Conservation (phyloP, 1,284 basidiomycete species). For the Bjerkandera adusta region DNA sequence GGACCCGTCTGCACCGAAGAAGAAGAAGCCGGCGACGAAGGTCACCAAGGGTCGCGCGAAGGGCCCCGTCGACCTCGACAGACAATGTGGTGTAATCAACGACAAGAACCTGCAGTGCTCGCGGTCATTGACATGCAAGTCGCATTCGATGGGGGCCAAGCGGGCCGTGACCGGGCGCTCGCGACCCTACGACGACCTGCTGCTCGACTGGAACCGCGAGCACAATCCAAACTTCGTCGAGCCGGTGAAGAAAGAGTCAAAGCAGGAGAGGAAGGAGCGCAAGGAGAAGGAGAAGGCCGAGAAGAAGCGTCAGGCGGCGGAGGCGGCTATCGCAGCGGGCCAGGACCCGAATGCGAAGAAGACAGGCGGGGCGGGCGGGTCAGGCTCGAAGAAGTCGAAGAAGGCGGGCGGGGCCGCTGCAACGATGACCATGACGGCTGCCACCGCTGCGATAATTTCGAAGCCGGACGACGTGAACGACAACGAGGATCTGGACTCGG, state of each 20-base stretch:
- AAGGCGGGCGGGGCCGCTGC: constrained; percentile 36
- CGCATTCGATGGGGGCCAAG: constrained; percentile 97
- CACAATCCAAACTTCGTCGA: constrained; percentile 96
- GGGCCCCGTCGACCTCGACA: constrained; percentile 88
- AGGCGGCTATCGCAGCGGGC: constrained; percentile 63
- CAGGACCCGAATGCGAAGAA: constrained; percentile 34
- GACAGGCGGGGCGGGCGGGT: constrained; percentile 37
- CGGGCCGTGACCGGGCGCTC: constrained; percentile 89
- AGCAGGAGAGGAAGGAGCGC: constrained; percentile 79
- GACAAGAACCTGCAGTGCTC: constrained; percentile 93
- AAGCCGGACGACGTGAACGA: constrained; percentile 63
- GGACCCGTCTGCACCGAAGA: constrained; percentile 58
- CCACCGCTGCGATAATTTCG: constrained; percentile 21
- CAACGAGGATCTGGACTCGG: constrained; percentile 77
- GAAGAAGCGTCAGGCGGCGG: constrained; percentile 67
- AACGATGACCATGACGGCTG: constrained; percentile 30
- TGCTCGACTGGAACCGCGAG: constrained; percentile 90
- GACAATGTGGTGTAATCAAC: constrained; percentile 97
- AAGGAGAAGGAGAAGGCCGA: constrained; percentile 72
- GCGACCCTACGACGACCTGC: constrained; percentile 82
- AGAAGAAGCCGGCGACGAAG: constrained; percentile 75
- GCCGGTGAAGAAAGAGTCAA: constrained; percentile 81
- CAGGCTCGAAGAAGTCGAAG: constrained; percentile 52
- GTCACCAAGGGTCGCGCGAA: constrained; percentile 75
- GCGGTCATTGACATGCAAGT: constrained; percentile 97